A percentile compares a stretch with the other conserved stretches of the same genome.
These are phyloP conservation scores for Neurospora sp. DNA, from an alignment of 495 filamentous ascomycete genomes.

Conservation along the genomic window DNA sequence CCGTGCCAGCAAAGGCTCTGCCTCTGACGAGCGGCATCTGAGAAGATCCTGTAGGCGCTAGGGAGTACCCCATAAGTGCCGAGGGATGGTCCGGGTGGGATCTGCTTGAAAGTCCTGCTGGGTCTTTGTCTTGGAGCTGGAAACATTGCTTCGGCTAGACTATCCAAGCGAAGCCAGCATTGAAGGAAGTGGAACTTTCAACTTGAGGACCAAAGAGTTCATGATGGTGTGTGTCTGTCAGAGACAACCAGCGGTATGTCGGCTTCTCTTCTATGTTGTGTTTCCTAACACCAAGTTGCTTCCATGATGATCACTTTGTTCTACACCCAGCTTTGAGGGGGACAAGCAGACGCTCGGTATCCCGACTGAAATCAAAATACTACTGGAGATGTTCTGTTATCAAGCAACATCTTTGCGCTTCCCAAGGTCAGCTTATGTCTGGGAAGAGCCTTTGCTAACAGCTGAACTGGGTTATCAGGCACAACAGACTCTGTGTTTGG, in stretches of 20 bases:
- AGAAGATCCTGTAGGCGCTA: neutral
- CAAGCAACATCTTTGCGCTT: neutral
- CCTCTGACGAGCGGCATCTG: neutral
- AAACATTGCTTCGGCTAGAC: neutral
- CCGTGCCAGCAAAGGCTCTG: neutral
- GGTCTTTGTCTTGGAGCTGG: neutral
- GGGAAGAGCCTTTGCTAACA: neutral
- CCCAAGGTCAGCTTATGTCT: neutral
- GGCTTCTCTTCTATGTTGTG: neutral
- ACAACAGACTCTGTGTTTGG: no score
- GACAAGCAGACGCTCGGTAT: neutral
- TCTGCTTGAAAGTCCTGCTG: neutral
- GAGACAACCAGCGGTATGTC: neutral
- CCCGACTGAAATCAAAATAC: neutral
- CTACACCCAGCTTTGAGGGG: neutral
- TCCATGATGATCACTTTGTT: neutral
- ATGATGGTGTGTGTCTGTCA: neutral
- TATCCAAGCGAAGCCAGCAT: neutral
- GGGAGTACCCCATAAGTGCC: neutral
- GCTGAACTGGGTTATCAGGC: no score
- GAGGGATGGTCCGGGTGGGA: neutral
- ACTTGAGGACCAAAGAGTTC: neutral
- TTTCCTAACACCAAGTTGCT: neutral
- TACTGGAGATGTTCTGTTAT: neutral
- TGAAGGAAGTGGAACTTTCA: neutral